phyloP scores from a whole-genome alignment of 208 protist genomes.

The Endotrypanum monterogeii region DNA sequence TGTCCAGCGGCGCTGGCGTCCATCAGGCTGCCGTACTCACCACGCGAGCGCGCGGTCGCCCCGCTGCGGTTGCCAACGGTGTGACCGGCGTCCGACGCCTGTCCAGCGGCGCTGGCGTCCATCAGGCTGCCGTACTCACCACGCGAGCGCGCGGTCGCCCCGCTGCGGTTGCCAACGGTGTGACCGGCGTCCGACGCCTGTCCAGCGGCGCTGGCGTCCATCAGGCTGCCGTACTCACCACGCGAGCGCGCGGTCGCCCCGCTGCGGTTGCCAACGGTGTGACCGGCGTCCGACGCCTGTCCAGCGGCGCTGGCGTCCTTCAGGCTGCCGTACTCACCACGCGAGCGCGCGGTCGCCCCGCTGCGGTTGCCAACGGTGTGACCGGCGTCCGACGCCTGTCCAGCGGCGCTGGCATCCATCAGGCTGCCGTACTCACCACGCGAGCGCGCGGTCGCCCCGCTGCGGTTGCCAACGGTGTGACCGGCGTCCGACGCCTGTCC shows the following conservation, averaged over 20 bases:
- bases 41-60: background rate
- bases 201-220: constrained; percentile 2
- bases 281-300: background rate
- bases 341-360: background rate
- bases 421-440: constrained; percentile 24
- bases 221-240: constrained; percentile 24
- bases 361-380: background rate
- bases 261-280: background rate
- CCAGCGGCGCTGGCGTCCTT: constrained; percentile 5
- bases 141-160: background rate
- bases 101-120: background rate
- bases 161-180: background rate
- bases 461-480: background rate
- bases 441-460: background rate
- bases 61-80: background rate
- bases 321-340: constrained; percentile 25
- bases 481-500: background rate
- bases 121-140: constrained; percentile 27
- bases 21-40: constrained; percentile 28
- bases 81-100: background rate
- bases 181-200: background rate
- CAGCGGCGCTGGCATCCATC: constrained; percentile 10
- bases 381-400: background rate
- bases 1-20: background rate
- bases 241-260: background rate